Conservation (phyloP, 2,329 filamentous ascomycete species). For the Curvularia verruculosa region DNA sequence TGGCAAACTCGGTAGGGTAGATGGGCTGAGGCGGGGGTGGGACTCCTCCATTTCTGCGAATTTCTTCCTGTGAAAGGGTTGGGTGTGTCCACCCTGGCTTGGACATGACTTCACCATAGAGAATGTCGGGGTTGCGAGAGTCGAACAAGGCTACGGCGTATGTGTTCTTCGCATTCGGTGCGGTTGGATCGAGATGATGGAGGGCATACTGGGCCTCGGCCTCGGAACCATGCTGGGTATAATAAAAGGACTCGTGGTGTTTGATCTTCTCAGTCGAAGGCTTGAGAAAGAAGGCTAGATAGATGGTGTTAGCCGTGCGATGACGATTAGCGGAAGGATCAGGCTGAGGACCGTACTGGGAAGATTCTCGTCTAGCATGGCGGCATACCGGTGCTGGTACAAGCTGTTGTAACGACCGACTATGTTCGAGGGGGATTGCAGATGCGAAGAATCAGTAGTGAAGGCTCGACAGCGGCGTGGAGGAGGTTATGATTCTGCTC, state of each 20-base stretch:
- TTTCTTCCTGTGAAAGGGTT: constrained; percentile 78
- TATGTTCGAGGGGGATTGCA: neutral
- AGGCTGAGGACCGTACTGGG: constrained; percentile 60
- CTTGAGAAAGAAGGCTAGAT: constrained; percentile 65
- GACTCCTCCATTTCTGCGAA: constrained; percentile 71
- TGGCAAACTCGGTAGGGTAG: constrained; percentile 77
- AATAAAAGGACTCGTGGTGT: constrained; percentile 61
- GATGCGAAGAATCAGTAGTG: constrained; percentile 2
- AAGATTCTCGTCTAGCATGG: constrained; percentile 93
- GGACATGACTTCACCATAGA: constrained; percentile 86
- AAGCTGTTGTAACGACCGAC: neutral
- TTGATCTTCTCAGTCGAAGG: constrained; percentile 56
- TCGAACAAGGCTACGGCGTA: constrained; percentile 89
- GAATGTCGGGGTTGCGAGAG: constrained; percentile 76
- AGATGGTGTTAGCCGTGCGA: constrained; percentile 30
- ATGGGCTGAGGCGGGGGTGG: constrained; percentile 71
- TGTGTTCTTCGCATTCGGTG: constrained; percentile 74
- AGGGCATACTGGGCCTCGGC: constrained; percentile 81
- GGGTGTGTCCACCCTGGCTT: constrained; percentile 86
- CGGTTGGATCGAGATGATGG: constrained; percentile 73
- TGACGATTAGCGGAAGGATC: neutral
- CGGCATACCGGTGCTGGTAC: constrained; percentile 23
- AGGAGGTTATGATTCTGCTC: constrained; percentile 6
- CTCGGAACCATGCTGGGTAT: constrained; percentile 78
- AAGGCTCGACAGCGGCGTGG: constrained; percentile 6